Evolutionary conservation across 129 eudicot species (phyloP), one percentile per base, ranked within the genome.

Genomic region (Glebionis coronaria): DNA sequence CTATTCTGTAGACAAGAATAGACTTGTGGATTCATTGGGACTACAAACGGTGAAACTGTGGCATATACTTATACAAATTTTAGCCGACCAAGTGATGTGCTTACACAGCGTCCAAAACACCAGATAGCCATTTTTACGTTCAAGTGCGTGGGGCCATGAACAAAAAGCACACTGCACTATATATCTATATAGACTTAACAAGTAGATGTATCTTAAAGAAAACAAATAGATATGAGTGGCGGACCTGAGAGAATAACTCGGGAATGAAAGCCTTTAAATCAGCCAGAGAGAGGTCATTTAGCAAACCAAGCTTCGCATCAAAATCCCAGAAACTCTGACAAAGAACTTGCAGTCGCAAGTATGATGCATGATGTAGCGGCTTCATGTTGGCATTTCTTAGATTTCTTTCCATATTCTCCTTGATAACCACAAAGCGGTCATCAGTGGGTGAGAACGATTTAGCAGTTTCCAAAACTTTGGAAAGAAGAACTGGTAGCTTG

Each of bases 311-410:
- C 79, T 93, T 93, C 70, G 86, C 97, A 35, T 93, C 99, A 44
- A 78, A 89, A 73, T 93, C 97, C 91, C 92, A 88, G 69, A 86
- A 88, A 69, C 88, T 80, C 69, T 89, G 88, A 61, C 92, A 93
- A 27, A 93, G 81, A 70, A 86, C 75, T 88, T 93, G 98, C 62
- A 93, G 76, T 71, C 98, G 86, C 81, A 83, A 70, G 71, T 93
- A 93, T 1, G 88, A 73, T 49, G 97, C 71, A 82, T 93, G 93
- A 70, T 65, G 79, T 35, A 89, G 72, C 16, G 99, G 99, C 84
- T 93, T 93, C 95, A 93, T 89, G 78, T 93, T 93, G 61, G 91
- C 85, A 78, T 93, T 93, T 55, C 90, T 84, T 75, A 93, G 75
- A 65, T 68, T 81, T 81, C 97, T 89, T 75, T 88, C 97, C 85